Percentiles rank a stretch among this genome's conserved stretches.
These are phyloP conservation scores for Linaria vulgaris DNA, from an alignment of 257 asterid species.

Conservation along the genomic window DNA sequence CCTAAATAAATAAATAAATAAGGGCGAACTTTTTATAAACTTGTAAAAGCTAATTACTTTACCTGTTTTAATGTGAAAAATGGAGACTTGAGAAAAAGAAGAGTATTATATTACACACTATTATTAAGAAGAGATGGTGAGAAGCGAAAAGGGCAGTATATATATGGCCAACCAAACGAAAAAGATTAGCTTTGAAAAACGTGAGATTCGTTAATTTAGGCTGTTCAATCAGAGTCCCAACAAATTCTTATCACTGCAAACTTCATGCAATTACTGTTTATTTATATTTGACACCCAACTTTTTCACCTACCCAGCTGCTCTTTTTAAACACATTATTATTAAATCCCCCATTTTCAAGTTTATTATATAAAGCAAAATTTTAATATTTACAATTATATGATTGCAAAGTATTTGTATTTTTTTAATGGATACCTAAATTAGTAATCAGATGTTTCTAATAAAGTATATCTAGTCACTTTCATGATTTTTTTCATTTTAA, in stretches of 20 bases:
- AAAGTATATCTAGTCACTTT: no score
- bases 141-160: slow-evolving; percentile 8
- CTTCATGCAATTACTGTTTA: background rate
- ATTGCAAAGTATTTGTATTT: no score
- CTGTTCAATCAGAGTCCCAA: background rate
- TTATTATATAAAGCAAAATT: no score
- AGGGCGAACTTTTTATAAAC: no score
- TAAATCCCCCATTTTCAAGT: no score
- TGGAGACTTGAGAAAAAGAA: background rate
- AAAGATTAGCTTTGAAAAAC: slow-evolving; percentile 23
- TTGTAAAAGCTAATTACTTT: slow-evolving; percentile 4
- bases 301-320: slow-evolving; percentile 18
- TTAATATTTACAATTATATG: no score
- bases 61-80: slow-evolving; percentile 23
- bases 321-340: no score
- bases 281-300: no score
- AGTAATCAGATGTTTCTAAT: no score
- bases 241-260: background rate
- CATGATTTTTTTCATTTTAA: no score
- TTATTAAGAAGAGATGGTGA: slow-evolving; percentile 9
- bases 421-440: no score
- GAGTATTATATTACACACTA: background rate
- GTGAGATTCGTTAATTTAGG: slow-evolving; percentile 32
- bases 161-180: slow-evolving; percentile 24
- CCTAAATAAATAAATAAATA: background rate